phyloP scores from a whole-genome alignment of 2,329 filamentous ascomycete genomes.

The Aspergillus texensis region DNA sequence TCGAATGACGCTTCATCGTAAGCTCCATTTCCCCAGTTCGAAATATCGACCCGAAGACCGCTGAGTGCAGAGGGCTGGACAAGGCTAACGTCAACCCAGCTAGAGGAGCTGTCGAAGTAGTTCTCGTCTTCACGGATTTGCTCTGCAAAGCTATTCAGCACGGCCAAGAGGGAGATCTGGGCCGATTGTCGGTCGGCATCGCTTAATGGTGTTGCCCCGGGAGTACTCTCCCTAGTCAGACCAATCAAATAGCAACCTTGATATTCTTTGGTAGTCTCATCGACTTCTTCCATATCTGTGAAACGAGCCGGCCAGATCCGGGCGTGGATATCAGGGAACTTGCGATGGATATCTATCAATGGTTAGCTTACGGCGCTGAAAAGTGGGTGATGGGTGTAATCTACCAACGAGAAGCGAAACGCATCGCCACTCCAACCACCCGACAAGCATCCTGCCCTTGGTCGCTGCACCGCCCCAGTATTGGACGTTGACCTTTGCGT shows the following conservation, averaged over 20 bases:
- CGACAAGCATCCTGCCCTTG: constrained; percentile 9
- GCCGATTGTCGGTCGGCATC: constrained; percentile 5
- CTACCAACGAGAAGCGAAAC: constrained; percentile 12
- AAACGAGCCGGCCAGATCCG: constrained; percentile 13
- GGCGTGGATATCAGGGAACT: constrained; percentile 11
- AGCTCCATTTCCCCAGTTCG: background rate
- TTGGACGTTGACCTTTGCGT: constrained; percentile 11
- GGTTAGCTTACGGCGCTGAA: no score
- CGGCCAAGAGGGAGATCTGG: constrained; percentile 1
- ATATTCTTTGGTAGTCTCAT: background rate
- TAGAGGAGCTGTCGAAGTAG: constrained; percentile 12
- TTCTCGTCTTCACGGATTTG: constrained; percentile 10
- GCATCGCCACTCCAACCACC: constrained; percentile 13
- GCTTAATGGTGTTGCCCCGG: background rate
- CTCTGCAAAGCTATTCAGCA: constrained; percentile 7
- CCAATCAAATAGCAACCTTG: constrained; percentile 13
- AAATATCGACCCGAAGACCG: constrained; percentile 4
- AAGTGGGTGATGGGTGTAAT: background rate
- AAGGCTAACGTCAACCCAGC: constrained; percentile 9
- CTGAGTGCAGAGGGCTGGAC: background rate
- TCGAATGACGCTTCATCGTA: background rate
- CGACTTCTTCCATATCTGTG: constrained; percentile 1
- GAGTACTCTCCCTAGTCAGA: background rate
- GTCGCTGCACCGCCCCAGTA: constrained; percentile 6
- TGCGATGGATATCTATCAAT: constrained; percentile 6